These are phyloP conservation scores for Aspergillus fructus DNA, from an alignment of 2,329 filamentous ascomycete species.

Conservation along the genomic window DNA sequence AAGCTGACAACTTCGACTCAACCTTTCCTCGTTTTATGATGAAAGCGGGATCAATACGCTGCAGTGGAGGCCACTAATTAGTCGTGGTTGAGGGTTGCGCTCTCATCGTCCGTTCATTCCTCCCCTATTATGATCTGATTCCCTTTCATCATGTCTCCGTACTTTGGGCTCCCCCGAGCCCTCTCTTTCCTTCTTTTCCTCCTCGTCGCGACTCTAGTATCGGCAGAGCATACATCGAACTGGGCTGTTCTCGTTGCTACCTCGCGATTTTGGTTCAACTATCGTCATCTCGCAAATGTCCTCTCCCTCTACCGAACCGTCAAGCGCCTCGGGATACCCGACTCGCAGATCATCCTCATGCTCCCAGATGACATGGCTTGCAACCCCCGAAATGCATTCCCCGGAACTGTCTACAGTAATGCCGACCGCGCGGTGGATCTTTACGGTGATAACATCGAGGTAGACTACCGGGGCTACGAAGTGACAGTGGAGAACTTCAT, in stretches of 20 bases:
- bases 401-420: slow-evolving; percentile 97
- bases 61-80: slow-evolving; percentile 1
- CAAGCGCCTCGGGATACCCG: slow-evolving; percentile 94
- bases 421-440: slow-evolving; percentile 92
- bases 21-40: not conserved
- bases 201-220: slow-evolving; percentile 15
- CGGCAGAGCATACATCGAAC: slow-evolving; percentile 78
- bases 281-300: slow-evolving; percentile 95
- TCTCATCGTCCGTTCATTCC: slow-evolving; percentile 1
- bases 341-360: slow-evolving; percentile 99
- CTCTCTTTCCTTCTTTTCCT: slow-evolving; percentile 25
- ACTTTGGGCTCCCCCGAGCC: slow-evolving; percentile 25
- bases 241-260: slow-evolving; percentile 99
- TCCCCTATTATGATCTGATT: slow-evolving; percentile 19
- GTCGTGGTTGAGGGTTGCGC: not conserved
- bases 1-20: not conserved
- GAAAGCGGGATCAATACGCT: not conserved
- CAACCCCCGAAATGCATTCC: slow-evolving; percentile 97
- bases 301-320: slow-evolving; percentile 97
- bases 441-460: slow-evolving; percentile 98
- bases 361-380: slow-evolving; percentile 99
- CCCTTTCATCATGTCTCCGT: slow-evolving; percentile 26
- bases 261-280: slow-evolving; percentile 99
- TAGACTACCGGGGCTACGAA: slow-evolving; percentile 97
- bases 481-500: slow-evolving; percentile 99